These are phyloP conservation scores for Metschnikowia cubensis DNA, from an alignment of 805 yeast genomes.

Conservation along the genomic window DNA sequence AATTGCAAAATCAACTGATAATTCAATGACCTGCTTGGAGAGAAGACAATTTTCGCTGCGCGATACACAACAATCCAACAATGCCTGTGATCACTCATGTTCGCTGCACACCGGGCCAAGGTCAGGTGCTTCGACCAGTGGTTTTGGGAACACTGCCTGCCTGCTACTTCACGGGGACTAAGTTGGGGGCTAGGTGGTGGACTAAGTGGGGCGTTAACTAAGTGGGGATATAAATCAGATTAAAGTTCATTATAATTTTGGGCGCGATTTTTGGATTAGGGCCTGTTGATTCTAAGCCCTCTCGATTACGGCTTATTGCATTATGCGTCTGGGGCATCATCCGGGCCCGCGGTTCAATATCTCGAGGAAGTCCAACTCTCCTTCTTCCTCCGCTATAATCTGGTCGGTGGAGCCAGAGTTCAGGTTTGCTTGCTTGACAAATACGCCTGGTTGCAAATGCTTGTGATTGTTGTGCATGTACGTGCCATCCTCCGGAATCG, in stretches of 20 bases:
- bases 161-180: neutral
- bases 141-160: neutral
- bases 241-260: neutral
- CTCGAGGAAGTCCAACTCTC: constrained; percentile 45
- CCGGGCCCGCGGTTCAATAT: constrained; percentile 39
- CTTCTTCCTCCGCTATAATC: constrained; percentile 15
- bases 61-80: neutral
- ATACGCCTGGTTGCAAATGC: constrained; percentile 3
- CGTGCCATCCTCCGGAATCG: constrained; percentile 15
- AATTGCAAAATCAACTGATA: too few species aligned
- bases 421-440: constrained; percentile 6
- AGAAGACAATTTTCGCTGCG: neutral
- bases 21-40: too few species aligned
- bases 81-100: too few species aligned
- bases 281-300: neutral
- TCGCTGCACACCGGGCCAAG: neutral
- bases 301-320: neutral
- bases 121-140: neutral
- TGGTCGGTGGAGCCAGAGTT: neutral
- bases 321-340: neutral
- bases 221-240: neutral
- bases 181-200: too few species aligned
- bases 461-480: constrained; percentile 6
- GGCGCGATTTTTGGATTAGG: neutral
- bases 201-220: neutral